A percentile compares a stretch with the other conserved stretches of the same genome.
Evolutionary conservation across 2,329 filamentous ascomycete genomes (phyloP).

Genomic region (Sporothrix humicola): DNA sequence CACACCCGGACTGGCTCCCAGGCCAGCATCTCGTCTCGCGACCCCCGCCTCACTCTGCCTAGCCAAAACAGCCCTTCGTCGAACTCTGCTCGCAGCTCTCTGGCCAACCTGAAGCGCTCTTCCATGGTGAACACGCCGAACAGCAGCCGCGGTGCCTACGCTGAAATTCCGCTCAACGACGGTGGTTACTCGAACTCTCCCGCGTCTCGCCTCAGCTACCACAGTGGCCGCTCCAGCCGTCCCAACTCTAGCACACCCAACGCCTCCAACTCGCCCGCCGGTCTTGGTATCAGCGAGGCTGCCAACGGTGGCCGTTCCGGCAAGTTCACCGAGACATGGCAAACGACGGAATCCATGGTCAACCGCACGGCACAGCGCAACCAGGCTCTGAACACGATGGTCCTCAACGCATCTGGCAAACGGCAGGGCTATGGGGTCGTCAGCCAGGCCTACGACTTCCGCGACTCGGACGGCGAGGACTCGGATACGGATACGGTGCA

Average conservation of each 20-base stretch:
- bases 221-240: constrained; percentile 25
- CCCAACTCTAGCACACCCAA: constrained; percentile 18
- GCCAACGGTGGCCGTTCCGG: constrained; percentile 48
- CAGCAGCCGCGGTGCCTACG: constrained; percentile 54
- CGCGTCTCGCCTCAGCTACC: constrained; percentile 18
- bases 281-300: constrained; percentile 9
- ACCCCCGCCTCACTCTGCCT: constrained; percentile 62
- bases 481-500: constrained; percentile 48
- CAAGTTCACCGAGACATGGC: constrained; percentile 62
- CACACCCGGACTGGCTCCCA: constrained; percentile 73
- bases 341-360: constrained; percentile 59
- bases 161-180: constrained; percentile 56
- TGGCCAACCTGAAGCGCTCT: constrained; percentile 50
- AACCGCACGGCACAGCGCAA: constrained; percentile 61
- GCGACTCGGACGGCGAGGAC: constrained; percentile 39
- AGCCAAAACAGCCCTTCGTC: constrained; percentile 55
- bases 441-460: constrained; percentile 51
- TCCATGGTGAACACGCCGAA: constrained; percentile 46
- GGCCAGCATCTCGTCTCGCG: constrained; percentile 52
- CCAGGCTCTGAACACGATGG: constrained; percentile 48
- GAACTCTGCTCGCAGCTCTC: constrained; percentile 52
- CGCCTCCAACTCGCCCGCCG: constrained; percentile 8
- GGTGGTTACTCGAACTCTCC: constrained; percentile 40
- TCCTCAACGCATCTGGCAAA: constrained; percentile 44
- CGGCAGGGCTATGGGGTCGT: constrained; percentile 55